Evolutionary conservation across 2,329 filamentous ascomycete genomes (phyloP).

Genomic region (Blastomyces emzantsi): DNA sequence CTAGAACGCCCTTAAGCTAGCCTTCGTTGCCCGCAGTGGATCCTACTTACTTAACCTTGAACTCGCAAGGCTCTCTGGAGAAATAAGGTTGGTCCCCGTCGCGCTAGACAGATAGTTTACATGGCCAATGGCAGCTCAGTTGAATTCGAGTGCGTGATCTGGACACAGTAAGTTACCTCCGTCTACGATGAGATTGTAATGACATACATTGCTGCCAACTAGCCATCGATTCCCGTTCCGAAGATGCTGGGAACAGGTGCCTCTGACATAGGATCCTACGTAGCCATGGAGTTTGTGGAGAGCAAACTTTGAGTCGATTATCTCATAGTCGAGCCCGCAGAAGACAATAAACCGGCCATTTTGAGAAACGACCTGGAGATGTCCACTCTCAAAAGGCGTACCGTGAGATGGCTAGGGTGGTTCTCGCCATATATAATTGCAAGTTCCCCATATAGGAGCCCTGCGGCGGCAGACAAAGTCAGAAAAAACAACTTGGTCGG

Average conservation of each 20-base stretch:
- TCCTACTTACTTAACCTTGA: too few species aligned
- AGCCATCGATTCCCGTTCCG: conserved; percentile 23
- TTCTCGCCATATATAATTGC: conserved; percentile 15
- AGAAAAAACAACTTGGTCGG: conserved; percentile 1
- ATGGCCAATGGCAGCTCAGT: too few species aligned
- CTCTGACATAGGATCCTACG: conserved; percentile 20
- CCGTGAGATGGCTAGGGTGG: conserved; percentile 16
- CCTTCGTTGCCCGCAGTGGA: too few species aligned
- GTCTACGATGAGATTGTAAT: too few species aligned
- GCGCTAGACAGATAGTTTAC: too few species aligned
- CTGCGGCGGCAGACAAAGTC: background rate
- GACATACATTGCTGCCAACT: conserved; percentile 18
- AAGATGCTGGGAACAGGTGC: conserved; percentile 18
- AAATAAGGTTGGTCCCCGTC: too few species aligned
- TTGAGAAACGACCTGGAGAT: conserved; percentile 13
- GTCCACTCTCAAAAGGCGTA: conserved; percentile 14
- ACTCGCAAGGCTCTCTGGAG: background rate
- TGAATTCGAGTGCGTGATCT: too few species aligned
- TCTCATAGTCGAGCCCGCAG: conserved; percentile 17
- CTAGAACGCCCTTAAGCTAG: too few species aligned
- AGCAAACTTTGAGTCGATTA: conserved; percentile 20
- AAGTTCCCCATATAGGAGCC: conserved; percentile 17
- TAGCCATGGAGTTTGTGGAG: conserved; percentile 24
- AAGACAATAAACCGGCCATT: conserved; percentile 7
- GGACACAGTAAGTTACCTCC: too few species aligned